Evolutionary conservation across 2,329 filamentous ascomycete genomes (phyloP).

Genomic region (Arthrobotrys iridis): DNA sequence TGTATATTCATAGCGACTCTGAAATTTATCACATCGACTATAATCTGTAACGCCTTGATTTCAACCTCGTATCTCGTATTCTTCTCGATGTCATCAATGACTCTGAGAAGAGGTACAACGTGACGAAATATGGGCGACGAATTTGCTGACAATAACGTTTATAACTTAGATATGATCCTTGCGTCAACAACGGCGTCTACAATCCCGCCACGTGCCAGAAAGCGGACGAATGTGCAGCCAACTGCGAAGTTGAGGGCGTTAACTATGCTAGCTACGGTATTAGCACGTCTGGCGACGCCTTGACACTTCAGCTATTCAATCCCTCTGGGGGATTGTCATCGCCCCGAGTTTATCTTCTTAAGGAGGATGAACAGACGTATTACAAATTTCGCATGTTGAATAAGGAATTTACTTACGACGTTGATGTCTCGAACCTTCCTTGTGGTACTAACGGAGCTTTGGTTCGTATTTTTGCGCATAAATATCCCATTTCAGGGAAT

Average conservation of each 20-base stretch:
- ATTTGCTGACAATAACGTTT: neutral
- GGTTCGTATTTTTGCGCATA: neutral
- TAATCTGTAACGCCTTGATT: too few relatives aligned
- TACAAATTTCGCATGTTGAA: slow-evolving; percentile 63
- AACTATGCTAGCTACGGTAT: slow-evolving; percentile 65
- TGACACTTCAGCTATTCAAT: slow-evolving; percentile 59
- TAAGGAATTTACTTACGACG: slow-evolving; percentile 64
- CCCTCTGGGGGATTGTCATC: slow-evolving; percentile 59
- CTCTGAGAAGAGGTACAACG: too few relatives aligned
- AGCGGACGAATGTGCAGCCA: slow-evolving; percentile 65
- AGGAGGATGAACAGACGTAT: slow-evolving; percentile 62
- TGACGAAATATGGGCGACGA: too few relatives aligned
- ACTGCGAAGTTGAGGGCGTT: slow-evolving; percentile 68
- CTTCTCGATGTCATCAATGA: too few relatives aligned
- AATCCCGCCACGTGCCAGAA: slow-evolving; percentile 63
- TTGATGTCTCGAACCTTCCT: slow-evolving; percentile 62
- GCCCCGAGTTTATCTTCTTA: slow-evolving; percentile 64
- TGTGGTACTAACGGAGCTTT: slow-evolving; percentile 63
- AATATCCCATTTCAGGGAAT: too few relatives aligned
- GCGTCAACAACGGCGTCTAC: slow-evolving; percentile 54
- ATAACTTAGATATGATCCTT: slow-evolving; percentile 26
- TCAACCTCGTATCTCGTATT: too few relatives aligned
- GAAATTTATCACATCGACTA: too few relatives aligned
- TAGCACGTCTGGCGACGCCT: slow-evolving; percentile 60
- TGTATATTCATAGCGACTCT: neutral